These are phyloP conservation scores for Phytophthora chlamydospora DNA, from an alignment of 352 stramenopile genomes.

Conservation along the genomic window DNA sequence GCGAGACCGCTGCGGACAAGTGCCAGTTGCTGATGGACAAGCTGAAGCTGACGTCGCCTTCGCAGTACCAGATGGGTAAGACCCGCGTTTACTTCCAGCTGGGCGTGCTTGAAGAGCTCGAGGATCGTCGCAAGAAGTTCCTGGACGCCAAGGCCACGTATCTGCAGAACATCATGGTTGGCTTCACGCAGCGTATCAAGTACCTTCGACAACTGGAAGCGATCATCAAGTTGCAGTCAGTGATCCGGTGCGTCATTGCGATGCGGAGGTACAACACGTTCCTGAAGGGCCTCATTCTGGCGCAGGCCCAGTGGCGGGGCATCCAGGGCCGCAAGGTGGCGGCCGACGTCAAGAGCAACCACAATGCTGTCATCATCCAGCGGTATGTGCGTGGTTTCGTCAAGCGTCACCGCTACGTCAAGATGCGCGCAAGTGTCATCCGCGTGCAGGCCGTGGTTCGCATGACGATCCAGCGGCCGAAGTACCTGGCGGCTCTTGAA, in stretches of 20 bases:
- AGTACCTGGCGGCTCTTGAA: slow-evolving; percentile 75
- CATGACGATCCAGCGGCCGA: slow-evolving; percentile 83
- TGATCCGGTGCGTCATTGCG: slow-evolving; percentile 80
- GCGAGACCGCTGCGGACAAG: slow-evolving; percentile 62
- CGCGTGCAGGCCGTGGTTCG: slow-evolving; percentile 79
- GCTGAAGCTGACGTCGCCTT: slow-evolving; percentile 70
- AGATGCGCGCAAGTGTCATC: slow-evolving; percentile 73
- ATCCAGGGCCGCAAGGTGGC: slow-evolving; percentile 70
- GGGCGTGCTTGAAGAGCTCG: slow-evolving; percentile 84
- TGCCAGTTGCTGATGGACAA: slow-evolving; percentile 85
- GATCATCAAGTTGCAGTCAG: slow-evolving; percentile 87
- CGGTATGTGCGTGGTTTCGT: slow-evolving; percentile 77
- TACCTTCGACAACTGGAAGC: slow-evolving; percentile 77
- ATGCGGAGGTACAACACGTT: slow-evolving; percentile 90
- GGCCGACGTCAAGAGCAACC: slow-evolving; percentile 81
- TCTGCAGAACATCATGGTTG: slow-evolving; percentile 81
- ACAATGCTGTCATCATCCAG: slow-evolving; percentile 86
- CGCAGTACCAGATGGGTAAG: slow-evolving; percentile 88
- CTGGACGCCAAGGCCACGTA: slow-evolving; percentile 81
- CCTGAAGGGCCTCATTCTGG: slow-evolving; percentile 59
- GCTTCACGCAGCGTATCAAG: slow-evolving; percentile 77
- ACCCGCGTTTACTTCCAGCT: slow-evolving; percentile 90
- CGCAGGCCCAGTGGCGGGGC: slow-evolving; percentile 76
- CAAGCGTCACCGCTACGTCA: slow-evolving; percentile 67
- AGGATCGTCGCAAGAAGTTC: slow-evolving; percentile 88